These are phyloP conservation scores for Candida pseudocylindracea DNA, from an alignment of 1,139 yeast genomes.

Conservation along the genomic window DNA sequence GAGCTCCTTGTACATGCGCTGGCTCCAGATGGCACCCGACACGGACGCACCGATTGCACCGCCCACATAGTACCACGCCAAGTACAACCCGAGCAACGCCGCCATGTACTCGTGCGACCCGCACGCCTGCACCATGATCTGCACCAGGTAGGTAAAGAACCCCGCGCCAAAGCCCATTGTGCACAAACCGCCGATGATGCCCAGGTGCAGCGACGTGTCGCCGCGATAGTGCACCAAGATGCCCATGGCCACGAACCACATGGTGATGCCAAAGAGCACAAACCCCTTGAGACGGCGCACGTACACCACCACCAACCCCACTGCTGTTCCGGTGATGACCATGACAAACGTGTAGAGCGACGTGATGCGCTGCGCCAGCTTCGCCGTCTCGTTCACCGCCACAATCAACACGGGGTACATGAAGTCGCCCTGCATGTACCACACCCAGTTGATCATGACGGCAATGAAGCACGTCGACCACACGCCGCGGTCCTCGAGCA, in stretches of 20 bases:
- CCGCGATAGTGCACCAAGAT: too few species aligned
- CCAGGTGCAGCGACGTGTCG: too few species aligned
- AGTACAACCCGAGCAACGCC: not conserved
- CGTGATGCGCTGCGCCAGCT: conserved; percentile 1
- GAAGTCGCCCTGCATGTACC: conserved; percentile 1
- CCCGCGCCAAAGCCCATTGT: conserved; percentile 1
- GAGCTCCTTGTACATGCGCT: conserved; percentile 1
- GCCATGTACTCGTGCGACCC: conserved; percentile 1
- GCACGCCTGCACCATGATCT: conserved; percentile 1
- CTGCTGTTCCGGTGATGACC: not conserved
- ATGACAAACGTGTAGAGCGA: conserved; percentile 1
- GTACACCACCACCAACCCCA: not conserved
- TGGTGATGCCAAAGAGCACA: not conserved
- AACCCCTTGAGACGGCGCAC: too few species aligned
- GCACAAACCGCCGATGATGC: not conserved
- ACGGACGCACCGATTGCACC: conserved; percentile 1
- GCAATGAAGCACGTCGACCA: not conserved
- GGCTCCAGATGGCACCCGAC: conserved; percentile 1
- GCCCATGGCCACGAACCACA: not conserved
- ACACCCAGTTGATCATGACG: conserved; percentile 1
- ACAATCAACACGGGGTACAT: conserved; percentile 1
- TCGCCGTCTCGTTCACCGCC: not conserved
- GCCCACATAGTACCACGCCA: conserved; percentile 1
- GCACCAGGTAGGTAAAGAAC: not conserved
- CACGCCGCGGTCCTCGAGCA: conserved; percentile 1